A percentile compares a stretch with the other conserved stretches of the same genome.
These are phyloP conservation scores for Grammothele lineata DNA, from an alignment of 768 basidiomycete genomes.

Conservation along the genomic window DNA sequence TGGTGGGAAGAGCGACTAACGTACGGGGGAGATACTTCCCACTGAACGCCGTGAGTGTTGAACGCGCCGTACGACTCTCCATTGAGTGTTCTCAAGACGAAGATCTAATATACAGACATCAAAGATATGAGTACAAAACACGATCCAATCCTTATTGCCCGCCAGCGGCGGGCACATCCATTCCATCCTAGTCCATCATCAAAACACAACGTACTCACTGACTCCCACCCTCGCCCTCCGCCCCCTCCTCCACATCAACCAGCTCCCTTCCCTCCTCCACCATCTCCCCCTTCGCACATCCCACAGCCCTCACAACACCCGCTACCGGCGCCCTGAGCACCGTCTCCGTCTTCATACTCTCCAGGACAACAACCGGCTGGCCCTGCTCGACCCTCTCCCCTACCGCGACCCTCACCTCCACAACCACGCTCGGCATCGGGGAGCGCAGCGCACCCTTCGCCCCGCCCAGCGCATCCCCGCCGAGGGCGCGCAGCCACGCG, in stretches of 20 bases:
- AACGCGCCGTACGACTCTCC: too few species aligned
- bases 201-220: too few species aligned
- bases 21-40: too few species aligned
- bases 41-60: too few species aligned
- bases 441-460: constrained; percentile 67
- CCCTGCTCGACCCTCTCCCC: constrained; percentile 81
- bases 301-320: constrained; percentile 68
- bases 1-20: too few species aligned
- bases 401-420: constrained; percentile 75
- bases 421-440: constrained; percentile 92
- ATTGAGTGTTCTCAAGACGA: too few species aligned
- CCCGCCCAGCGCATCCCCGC: constrained; percentile 50
- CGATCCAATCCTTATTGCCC: too few species aligned
- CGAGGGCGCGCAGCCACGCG: constrained; percentile 63
- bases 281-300: constrained; percentile 84
- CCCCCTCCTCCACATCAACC: constrained; percentile 38
- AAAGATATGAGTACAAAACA: too few species aligned
- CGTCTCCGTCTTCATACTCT: constrained; percentile 98
- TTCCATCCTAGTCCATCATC: too few species aligned
- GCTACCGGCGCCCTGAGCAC: constrained; percentile 67
- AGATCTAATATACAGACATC: too few species aligned
- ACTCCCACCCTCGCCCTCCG: not conserved
- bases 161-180: too few species aligned
- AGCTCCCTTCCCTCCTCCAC: constrained; percentile 84
- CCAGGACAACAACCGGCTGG: constrained; percentile 77